Evolutionary conservation across 306 rosid species (phyloP).

Genomic region (Cotoneaster glaucophyllus): DNA sequence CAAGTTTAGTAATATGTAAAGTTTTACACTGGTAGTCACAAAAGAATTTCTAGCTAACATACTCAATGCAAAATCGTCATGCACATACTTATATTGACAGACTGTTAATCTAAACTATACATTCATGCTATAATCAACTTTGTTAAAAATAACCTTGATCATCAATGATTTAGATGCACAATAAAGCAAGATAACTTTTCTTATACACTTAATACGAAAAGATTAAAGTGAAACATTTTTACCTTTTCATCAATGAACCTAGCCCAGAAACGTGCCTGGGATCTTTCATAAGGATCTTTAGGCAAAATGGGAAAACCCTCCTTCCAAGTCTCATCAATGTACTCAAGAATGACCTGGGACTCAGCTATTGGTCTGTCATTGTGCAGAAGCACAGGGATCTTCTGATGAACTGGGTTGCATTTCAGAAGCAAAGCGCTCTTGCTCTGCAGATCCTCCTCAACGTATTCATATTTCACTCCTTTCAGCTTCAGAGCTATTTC

Average conservation of each 20-base stretch:
- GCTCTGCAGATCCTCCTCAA: constrained; percentile 25
- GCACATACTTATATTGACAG: too few relatives aligned
- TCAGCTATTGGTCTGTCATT: constrained; percentile 40
- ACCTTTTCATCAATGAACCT: constrained; percentile 59
- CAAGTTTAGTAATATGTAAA: too few relatives aligned
- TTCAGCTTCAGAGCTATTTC: constrained; percentile 48
- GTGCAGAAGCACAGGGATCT: constrained; percentile 47
- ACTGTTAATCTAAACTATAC: background rate
- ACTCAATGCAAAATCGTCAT: too few relatives aligned
- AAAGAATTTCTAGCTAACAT: too few relatives aligned
- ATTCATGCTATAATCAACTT: background rate
- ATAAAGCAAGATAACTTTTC: background rate
- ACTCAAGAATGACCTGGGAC: constrained; percentile 50
- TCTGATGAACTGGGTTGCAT: constrained; percentile 52
- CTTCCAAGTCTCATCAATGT: constrained; percentile 44
- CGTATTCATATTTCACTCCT: constrained; percentile 36
- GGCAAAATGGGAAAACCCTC: constrained; percentile 36
- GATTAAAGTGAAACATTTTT: background rate
- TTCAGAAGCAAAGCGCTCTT: constrained; percentile 40
- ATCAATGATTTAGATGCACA: background rate
- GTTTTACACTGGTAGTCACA: too few relatives aligned
- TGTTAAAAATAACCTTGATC: background rate
- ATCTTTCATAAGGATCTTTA: constrained; percentile 28
- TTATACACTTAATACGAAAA: background rate
- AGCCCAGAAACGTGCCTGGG: constrained; percentile 64